Evolutionary conservation across 2,329 filamentous ascomycete genomes (phyloP), one percentile per base, ranked within the genome.

Genomic region (Sporothrix variecibatus): DNA sequence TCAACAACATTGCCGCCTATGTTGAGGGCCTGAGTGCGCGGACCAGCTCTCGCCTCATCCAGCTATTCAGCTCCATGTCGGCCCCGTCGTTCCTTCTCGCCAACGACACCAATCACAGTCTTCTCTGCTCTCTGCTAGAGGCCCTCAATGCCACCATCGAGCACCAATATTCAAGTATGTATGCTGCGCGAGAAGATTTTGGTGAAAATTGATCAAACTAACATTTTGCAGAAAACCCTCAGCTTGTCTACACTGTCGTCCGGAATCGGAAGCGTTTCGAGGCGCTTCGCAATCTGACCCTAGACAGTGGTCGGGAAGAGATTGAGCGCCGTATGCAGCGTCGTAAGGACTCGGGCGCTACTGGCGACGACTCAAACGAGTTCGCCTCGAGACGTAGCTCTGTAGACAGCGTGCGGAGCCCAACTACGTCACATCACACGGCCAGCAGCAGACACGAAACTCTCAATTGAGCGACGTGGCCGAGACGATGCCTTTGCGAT

Each of bases 1-100:
- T 99, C 79, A 96, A 96, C 82, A 99, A 99, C 79, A 91, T 98
- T 76, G 91, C 95, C 12, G 92, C 96, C 20, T 93, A 97, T 80
- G 85, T 96, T 4, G 90, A 96, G 79, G 89, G 92, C 28, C 84
- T 98, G 12, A 94, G 92, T 70, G 86, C 90, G 3, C 88, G 91
- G 2, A 91, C 94, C 20, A 93, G 93, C 80, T 90, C 92, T 1
- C 97, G 94, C 81, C 84, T 98, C 40, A 86, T 98, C 77, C 94
- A 98, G 78, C 86, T 98, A 0, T 97, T 97, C 81, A 90, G 91
- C 4, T 96, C 93, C 46, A 97, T 98, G 93, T 97, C 95, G 9
- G 93, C 94, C 0, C 95, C 96, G 0, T 94, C 93, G 43, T 99
- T 98, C 81, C 85, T 99, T 11, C 86, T 98, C 23, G 94, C 94